Base-by-base conservation (phyloP, 495 filamentous ascomycete species). In the Niebla homalea region DNA sequence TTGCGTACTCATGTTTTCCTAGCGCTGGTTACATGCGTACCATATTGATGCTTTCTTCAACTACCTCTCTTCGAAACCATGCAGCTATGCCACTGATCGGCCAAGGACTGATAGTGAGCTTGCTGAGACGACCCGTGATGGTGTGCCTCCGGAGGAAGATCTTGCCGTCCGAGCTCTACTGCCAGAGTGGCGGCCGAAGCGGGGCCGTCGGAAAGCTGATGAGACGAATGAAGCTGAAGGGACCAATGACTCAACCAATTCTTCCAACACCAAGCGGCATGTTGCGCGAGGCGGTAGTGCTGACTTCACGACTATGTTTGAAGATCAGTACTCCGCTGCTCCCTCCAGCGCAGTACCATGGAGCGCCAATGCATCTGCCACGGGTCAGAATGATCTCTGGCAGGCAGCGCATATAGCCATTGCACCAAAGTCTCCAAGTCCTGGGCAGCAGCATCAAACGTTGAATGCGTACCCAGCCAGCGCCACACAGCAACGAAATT, bases 1-100 rank as follows among this genome's bases (percentile, higher is more conserved):
- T 25, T 41, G 18, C 45, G 16, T 54, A 43, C 52, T 59, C 19
- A 53, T 57, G 7, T 35, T 49, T 49, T 53, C 52, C 23, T 50
- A 95, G 85, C 78, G 92, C 51, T 98, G 92, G 92, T 92, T 98
- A 86, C 87, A 86, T 60, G 90, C 92, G 1, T 94, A 94, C 86
- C 92, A 96, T 61, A 78, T 98, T 19, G 89, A 96, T 72, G 85
- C 89, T 16, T 98, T 96, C 62, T 96, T 96, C 62, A 88, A 94
- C 59, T 96, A 86, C 61, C 77, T 92, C 11, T 72, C 89, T 32
- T 79, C 80, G 32, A 88, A 90, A 48, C 72, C 75, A 15, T 88
- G 94, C 64, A 56, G 74, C 0, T 98, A 98, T 64, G 94, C 84
- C 68, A 84, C 79, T 18, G 80, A 94, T 48, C 77, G 94, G 10